These are phyloP conservation scores for Aspergillus neoniger DNA, from an alignment of 2,329 filamentous ascomycete species.

Conservation along the genomic window DNA sequence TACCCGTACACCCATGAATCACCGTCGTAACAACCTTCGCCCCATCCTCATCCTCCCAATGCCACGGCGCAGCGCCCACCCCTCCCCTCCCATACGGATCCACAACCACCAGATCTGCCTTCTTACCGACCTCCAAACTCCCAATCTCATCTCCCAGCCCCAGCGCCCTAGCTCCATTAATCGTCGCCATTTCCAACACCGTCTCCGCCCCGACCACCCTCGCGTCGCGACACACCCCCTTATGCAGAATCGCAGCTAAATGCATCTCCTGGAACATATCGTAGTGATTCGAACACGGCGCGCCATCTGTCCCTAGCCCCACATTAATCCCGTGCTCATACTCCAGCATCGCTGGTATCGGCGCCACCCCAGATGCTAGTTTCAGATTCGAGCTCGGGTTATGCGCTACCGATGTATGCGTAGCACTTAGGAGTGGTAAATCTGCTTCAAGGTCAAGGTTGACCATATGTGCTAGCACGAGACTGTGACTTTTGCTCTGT, in stretches of 20 bases:
- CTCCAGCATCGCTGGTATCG: not conserved
- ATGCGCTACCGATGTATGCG: constrained; percentile 51
- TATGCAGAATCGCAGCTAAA: constrained; percentile 53
- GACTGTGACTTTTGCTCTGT: not conserved
- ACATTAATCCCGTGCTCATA: constrained; percentile 45
- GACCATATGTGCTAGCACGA: constrained; percentile 12
- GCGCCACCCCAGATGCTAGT: constrained; percentile 52
- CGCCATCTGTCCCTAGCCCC: constrained; percentile 55
- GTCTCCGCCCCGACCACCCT: constrained; percentile 46
- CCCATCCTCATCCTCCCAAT: constrained; percentile 18
- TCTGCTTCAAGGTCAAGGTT: constrained; percentile 32
- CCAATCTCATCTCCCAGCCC: constrained; percentile 45
- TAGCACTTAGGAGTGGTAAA: constrained; percentile 34
- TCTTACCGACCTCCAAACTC: constrained; percentile 44
- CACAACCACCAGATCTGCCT: constrained; percentile 43
- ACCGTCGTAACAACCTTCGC: constrained; percentile 37
- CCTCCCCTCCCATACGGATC: constrained; percentile 31
- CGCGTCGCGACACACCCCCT: constrained; percentile 47
- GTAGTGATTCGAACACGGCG: constrained; percentile 56
- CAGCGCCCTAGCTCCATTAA: constrained; percentile 52
- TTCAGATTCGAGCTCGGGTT: constrained; percentile 56
- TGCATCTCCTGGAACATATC: constrained; percentile 58
- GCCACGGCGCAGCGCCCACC: constrained; percentile 39
- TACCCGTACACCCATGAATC: constrained; percentile 45
- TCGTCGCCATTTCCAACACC: constrained; percentile 55